A percentile compares a stretch with the other conserved stretches of the same genome.
Evolutionary conservation across 2,329 filamentous ascomycete species (phyloP).

Genomic region (Tolypocladium cylindrosporum): DNA sequence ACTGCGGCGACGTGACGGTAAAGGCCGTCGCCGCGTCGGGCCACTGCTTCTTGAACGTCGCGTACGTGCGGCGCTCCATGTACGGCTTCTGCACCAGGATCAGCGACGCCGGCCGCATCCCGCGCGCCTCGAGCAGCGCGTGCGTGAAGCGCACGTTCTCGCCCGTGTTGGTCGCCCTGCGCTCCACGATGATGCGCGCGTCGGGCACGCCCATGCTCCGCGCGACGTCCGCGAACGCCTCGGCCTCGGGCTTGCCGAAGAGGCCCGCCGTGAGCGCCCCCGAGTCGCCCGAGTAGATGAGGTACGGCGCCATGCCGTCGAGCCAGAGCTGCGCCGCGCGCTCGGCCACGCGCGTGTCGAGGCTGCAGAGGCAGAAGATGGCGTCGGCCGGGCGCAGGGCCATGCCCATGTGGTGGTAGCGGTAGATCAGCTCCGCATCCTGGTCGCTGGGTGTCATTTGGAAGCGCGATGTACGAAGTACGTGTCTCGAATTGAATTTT

Average conservation of each 20-base stretch:
- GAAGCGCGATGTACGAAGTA: no score
- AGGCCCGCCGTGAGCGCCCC: conserved; percentile 29
- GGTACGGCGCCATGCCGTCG: conserved; percentile 23
- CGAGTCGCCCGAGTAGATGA: conserved; percentile 34
- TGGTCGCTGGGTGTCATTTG: not conserved
- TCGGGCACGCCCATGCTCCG: conserved; percentile 27
- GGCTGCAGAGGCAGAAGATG: conserved; percentile 37
- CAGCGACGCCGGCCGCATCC: conserved; percentile 17
- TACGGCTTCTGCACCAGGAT: conserved; percentile 38
- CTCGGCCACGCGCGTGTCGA: conserved; percentile 32
- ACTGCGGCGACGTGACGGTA: conserved; percentile 28
- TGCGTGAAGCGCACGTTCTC: conserved; percentile 36
- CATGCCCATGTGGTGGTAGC: conserved; percentile 32
- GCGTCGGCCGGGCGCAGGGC: conserved; percentile 24
- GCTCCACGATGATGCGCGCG: conserved; percentile 27
- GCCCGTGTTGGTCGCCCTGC: conserved; percentile 31
- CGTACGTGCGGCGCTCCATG: conserved; percentile 36
- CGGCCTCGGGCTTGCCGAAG: conserved; percentile 30
- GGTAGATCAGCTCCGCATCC: conserved; percentile 29
- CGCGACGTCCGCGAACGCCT: conserved; percentile 31
- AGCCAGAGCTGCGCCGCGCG: conserved; percentile 32
- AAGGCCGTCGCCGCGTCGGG: conserved; percentile 22
- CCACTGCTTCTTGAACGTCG: conserved; percentile 37
- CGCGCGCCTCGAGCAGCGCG: conserved; percentile 18
- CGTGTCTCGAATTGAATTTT: no score